phyloP scores from a whole-genome alignment of 805 yeast species.

The Ascoidea asiatica region DNA sequence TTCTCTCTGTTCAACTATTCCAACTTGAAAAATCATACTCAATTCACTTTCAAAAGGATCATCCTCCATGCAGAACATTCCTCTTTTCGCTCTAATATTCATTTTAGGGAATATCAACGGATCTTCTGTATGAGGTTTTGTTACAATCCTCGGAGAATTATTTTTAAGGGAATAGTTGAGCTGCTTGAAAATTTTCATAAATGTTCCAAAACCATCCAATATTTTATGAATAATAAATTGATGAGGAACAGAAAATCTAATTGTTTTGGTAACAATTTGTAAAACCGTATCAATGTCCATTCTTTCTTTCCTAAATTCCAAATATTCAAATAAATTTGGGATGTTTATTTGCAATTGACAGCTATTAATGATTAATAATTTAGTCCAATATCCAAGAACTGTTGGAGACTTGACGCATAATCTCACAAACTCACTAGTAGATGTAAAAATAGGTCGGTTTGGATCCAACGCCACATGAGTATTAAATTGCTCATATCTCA shows the following conservation, averaged over 20 bases:
- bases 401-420: constrained; percentile 41
- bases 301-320: not conserved
- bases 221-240: constrained; percentile 62
- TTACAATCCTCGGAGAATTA: constrained; percentile 22
- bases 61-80: constrained; percentile 62
- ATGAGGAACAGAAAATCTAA: constrained; percentile 53
- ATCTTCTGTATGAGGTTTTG: constrained; percentile 25
- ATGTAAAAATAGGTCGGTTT: constrained; percentile 12
- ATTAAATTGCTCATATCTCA: constrained; percentile 30
- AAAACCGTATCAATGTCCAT: constrained; percentile 15
- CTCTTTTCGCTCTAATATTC: constrained; percentile 36
- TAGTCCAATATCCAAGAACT: constrained; percentile 30
- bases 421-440: constrained; percentile 23
- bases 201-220: constrained; percentile 65
- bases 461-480: constrained; percentile 12
- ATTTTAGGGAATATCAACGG: constrained; percentile 41
- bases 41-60: constrained; percentile 82
- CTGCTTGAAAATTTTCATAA: constrained; percentile 55
- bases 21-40: constrained; percentile 50
- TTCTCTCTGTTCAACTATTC: constrained; percentile 47
- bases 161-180: constrained; percentile 33
- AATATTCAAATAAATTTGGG: constrained; percentile 1
- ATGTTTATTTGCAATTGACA: not conserved
- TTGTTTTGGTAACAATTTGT: constrained; percentile 22
- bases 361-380: constrained; percentile 25